Evolutionary conservation across 2,329 filamentous ascomycete species (phyloP).

Genomic region (Magnaporthales sp.): DNA sequence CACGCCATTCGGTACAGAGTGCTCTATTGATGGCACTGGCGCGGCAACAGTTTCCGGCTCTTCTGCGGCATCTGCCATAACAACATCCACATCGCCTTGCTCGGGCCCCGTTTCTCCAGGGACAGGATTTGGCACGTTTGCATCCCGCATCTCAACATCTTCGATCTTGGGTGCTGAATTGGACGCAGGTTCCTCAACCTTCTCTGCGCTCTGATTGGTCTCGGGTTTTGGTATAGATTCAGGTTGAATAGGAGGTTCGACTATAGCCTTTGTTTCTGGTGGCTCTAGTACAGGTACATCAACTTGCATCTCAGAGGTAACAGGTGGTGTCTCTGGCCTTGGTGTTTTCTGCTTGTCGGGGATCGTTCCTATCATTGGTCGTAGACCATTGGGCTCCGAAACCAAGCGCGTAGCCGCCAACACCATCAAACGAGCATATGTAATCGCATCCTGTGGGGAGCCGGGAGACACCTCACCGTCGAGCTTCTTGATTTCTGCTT

Average conservation of each 20-base stretch:
- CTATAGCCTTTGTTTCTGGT: not conserved
- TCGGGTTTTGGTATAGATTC: not conserved
- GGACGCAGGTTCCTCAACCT: not conserved
- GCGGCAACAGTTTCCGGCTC: not conserved
- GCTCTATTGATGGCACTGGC: not conserved
- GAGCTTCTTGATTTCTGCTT: slow-evolving; percentile 38
- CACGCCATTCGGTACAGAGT: slow-evolving; percentile 11
- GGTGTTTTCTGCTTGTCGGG: slow-evolving; percentile 17
- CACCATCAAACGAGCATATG: slow-evolving; percentile 34
- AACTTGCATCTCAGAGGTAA: not conserved
- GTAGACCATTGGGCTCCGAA: slow-evolving; percentile 32
- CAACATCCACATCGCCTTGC: slow-evolving; percentile 20
- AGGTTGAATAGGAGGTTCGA: not conserved
- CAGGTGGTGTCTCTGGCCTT: not conserved
- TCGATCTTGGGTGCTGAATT: slow-evolving; percentile 10
- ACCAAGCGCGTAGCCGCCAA: slow-evolving; percentile 39
- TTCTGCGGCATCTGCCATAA: slow-evolving; percentile 25
- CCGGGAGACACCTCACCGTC: slow-evolving; percentile 27
- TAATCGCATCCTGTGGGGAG: slow-evolving; percentile 32
- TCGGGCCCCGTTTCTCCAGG: slow-evolving; percentile 14
- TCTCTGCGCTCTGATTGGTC: not conserved
- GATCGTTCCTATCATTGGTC: slow-evolving; percentile 32
- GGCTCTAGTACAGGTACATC: not conserved
- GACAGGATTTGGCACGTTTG: slow-evolving; percentile 16
- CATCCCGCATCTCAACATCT: slow-evolving; percentile 27